phyloP scores from a whole-genome alignment of 2,329 filamentous ascomycete species.

The Aspergillus melleus region DNA sequence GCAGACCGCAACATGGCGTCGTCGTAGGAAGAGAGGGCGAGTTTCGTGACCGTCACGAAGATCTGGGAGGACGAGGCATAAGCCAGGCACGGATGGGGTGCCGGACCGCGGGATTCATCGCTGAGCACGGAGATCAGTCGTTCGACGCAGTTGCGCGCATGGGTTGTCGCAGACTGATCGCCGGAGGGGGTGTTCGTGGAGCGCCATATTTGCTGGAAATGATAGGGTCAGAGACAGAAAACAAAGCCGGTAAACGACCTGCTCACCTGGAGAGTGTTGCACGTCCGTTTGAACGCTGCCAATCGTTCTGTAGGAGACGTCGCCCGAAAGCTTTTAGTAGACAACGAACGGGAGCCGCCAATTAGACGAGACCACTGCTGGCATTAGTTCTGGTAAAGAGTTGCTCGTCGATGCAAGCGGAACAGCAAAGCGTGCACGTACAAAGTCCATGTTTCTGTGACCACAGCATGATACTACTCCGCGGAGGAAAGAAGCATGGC shows the following conservation, averaged over 20 bases:
- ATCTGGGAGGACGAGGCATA: conserved; percentile 85
- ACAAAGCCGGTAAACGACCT: neutral
- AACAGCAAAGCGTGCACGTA: conserved; percentile 27
- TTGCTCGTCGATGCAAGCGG: neutral
- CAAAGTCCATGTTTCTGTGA: conserved; percentile 46
- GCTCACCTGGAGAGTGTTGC: conserved; percentile 58
- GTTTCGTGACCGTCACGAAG: conserved; percentile 85
- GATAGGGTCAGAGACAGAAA: neutral
- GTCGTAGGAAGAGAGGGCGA: conserved; percentile 80
- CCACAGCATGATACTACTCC: conserved; percentile 32
- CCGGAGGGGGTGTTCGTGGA: conserved; percentile 52
- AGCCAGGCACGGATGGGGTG: conserved; percentile 87
- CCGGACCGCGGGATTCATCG: conserved; percentile 84
- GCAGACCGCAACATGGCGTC: conserved; percentile 83
- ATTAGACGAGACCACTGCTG: conserved; percentile 62
- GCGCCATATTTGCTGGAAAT: conserved; percentile 59
- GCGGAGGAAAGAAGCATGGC: conserved; percentile 13
- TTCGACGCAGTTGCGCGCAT: conserved; percentile 55
- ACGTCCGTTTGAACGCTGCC: conserved; percentile 61
- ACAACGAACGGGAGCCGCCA: conserved; percentile 52
- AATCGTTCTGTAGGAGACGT: conserved; percentile 62
- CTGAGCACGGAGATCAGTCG: conserved; percentile 68
- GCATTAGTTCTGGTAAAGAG: conserved; percentile 7
- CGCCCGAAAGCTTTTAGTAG: conserved; percentile 50
- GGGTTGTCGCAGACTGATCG: conserved; percentile 52